phyloP scores from a whole-genome alignment of 202 grass and related monocot genomes.

The Zoysia matrella region DNA sequence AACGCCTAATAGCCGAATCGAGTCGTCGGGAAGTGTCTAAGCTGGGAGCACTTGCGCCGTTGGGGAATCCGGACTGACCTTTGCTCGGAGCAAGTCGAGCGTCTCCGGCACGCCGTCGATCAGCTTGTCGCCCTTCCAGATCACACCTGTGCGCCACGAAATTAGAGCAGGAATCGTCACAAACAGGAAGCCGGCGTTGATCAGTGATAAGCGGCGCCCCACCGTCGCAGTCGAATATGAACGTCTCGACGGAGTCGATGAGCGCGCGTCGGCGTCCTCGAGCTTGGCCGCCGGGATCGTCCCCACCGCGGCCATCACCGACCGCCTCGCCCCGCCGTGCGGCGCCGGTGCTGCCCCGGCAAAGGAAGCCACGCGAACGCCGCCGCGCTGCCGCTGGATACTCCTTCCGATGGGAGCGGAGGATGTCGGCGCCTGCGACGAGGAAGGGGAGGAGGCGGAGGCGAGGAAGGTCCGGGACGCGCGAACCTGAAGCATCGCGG shows the following conservation, averaged over 20 bases:
- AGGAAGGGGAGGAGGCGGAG: constrained; percentile 47
- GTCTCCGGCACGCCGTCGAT: constrained; percentile 80
- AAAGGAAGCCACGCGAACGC: not conserved
- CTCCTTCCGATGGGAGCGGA: constrained; percentile 28
- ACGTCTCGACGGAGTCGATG: no score
- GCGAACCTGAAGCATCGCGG: constrained; percentile 56
- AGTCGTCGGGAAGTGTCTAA: not conserved
- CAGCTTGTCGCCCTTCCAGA: constrained; percentile 96
- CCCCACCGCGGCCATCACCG: constrained; percentile 51
- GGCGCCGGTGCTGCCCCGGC: not conserved
- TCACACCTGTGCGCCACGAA: constrained; percentile 61
- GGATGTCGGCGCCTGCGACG: constrained; percentile 41
- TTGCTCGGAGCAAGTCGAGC: constrained; percentile 46
- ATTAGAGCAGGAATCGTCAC: not conserved
- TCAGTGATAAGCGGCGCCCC: not conserved
- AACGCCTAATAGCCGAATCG: not conserved
- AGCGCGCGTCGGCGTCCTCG: no score
- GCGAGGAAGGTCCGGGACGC: constrained; percentile 53
- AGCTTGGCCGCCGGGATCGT: not conserved
- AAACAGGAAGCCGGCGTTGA: not conserved
- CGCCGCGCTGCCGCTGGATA: not conserved
- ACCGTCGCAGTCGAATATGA: constrained; percentile 67
- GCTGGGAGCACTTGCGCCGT: not conserved
- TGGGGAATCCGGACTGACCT: constrained; percentile 39
- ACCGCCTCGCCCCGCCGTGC: constrained; percentile 15